These are phyloP conservation scores for Neospora caninum DNA, from an alignment of 169 alveolate species.

Conservation along the genomic window DNA sequence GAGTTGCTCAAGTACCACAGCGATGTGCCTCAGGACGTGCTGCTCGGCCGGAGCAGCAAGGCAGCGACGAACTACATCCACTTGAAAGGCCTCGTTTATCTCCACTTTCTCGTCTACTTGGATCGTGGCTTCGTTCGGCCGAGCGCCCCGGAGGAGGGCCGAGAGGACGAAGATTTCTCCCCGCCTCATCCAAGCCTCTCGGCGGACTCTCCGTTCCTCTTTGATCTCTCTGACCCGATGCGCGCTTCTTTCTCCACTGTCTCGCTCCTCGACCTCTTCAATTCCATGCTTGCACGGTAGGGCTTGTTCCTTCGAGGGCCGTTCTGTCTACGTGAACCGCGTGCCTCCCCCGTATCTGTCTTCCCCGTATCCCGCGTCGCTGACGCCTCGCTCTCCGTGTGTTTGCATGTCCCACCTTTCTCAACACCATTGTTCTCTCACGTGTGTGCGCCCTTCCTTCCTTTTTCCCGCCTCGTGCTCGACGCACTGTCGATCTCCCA, in stretches of 20 bases:
- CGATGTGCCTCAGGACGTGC: background rate
- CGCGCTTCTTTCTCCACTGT: slow-evolving; percentile 36
- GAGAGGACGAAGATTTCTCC: background rate
- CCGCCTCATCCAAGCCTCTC: slow-evolving; percentile 11
- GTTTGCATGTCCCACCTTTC: too few relatives aligned
- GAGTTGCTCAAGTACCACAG: slow-evolving; percentile 57
- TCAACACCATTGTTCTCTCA: too few relatives aligned
- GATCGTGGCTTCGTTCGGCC: slow-evolving; percentile 27
- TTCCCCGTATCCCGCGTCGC: too few relatives aligned
- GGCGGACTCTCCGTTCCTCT: slow-evolving; percentile 47
- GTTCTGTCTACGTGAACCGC: too few relatives aligned
- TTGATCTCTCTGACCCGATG: slow-evolving; percentile 42
- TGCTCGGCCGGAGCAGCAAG: background rate
- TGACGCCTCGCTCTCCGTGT: too few relatives aligned
- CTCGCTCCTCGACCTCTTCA: slow-evolving; percentile 50
- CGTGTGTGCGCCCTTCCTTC: too few relatives aligned
- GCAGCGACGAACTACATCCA: slow-evolving; percentile 38
- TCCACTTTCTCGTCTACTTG: slow-evolving; percentile 54
- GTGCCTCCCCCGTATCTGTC: too few relatives aligned
- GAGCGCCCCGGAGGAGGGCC: background rate
- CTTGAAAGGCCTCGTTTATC: slow-evolving; percentile 43
- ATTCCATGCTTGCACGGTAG: slow-evolving; percentile 36
- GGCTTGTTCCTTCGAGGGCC: too few relatives aligned
- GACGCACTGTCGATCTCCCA: too few relatives aligned
- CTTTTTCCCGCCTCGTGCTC: too few relatives aligned